Percentiles rank a stretch among this genome's conserved stretches.
Conservation (phyloP, 805 yeast genomes). For the Grigorovia humatica region DNA sequence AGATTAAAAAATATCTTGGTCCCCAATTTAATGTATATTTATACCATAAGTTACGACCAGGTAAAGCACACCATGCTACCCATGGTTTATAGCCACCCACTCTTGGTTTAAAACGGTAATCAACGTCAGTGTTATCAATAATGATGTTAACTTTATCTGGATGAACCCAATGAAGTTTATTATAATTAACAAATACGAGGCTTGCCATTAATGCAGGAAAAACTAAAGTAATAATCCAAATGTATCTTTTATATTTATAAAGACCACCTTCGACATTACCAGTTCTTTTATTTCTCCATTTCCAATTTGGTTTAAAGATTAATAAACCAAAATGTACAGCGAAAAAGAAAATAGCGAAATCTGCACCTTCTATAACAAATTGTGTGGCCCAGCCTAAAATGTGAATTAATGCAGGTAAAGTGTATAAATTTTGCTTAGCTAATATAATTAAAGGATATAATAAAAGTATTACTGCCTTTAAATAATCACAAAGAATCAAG, state of each 20-base stretch:
- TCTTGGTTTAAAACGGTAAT: slow-evolving; percentile 17
- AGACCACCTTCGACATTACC: slow-evolving; percentile 65
- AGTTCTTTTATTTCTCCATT: slow-evolving; percentile 30
- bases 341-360: slow-evolving; percentile 68
- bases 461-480: slow-evolving; percentile 60
- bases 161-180: slow-evolving; percentile 8
- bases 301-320: slow-evolving; percentile 53
- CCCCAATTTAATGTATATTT: slow-evolving; percentile 69
- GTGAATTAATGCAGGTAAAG: slow-evolving; percentile 43
- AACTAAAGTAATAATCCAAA: slow-evolving; percentile 48
- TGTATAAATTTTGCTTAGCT: slow-evolving; percentile 34
- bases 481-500: slow-evolving; percentile 59
- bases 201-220: slow-evolving; percentile 62
- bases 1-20: slow-evolving; percentile 60
- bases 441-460: slow-evolving; percentile 57
- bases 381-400: slow-evolving; percentile 77
- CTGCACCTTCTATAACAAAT: slow-evolving; percentile 75
- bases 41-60: slow-evolving; percentile 64
- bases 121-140: slow-evolving; percentile 16
- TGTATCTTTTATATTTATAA: slow-evolving; percentile 43
- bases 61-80: slow-evolving; percentile 72
- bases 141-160: slow-evolving; percentile 15
- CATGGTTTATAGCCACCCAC: slow-evolving; percentile 48
- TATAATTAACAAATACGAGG: slow-evolving; percentile 49
- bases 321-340: slow-evolving; percentile 74